phyloP scores from a whole-genome alignment of 345 rosid genomes.

The Mercurialis annua region DNA sequence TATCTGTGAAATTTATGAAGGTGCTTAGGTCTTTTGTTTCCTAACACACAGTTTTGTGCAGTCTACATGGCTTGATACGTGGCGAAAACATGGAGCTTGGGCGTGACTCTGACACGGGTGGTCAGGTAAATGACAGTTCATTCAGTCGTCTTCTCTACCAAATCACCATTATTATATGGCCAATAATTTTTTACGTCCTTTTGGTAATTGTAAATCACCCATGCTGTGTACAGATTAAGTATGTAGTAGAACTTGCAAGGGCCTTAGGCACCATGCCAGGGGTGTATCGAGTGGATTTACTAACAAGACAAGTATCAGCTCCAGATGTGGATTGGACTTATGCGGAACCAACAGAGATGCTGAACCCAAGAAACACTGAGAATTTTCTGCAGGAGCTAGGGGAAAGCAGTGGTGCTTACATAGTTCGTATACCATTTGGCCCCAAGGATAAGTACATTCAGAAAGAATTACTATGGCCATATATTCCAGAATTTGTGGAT shows the following conservation, averaged over 20 bases:
- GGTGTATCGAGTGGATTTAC: constrained; percentile 78
- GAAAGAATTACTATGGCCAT: constrained; percentile 92
- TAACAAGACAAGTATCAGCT: constrained; percentile 73
- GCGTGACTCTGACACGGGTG: constrained; percentile 90
- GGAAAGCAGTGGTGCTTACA: constrained; percentile 94
- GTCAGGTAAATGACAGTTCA: constrained; percentile 48
- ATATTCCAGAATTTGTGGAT: constrained; percentile 93
- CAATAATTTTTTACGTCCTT: neutral
- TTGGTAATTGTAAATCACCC: neutral
- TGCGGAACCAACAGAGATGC: constrained; percentile 92
- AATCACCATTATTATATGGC: constrained; percentile 9
- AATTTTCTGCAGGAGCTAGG: constrained; percentile 71
- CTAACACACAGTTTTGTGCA: constrained; percentile 23
- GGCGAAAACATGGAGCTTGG: constrained; percentile 92
- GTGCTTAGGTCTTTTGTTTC: neutral
- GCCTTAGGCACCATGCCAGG: constrained; percentile 88
- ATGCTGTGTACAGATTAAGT: constrained; percentile 49
- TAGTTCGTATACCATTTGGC: constrained; percentile 91
- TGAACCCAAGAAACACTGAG: constrained; percentile 68
- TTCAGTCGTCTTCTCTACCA: constrained; percentile 9
- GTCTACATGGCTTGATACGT: constrained; percentile 68
- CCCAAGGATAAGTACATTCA: constrained; percentile 79
- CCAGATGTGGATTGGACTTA: constrained; percentile 90
- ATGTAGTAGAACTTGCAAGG: constrained; percentile 86
- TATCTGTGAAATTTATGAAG: neutral